Conservation (phyloP, 139 green algal genomes). For the Zygnema cylindricum region DNA sequence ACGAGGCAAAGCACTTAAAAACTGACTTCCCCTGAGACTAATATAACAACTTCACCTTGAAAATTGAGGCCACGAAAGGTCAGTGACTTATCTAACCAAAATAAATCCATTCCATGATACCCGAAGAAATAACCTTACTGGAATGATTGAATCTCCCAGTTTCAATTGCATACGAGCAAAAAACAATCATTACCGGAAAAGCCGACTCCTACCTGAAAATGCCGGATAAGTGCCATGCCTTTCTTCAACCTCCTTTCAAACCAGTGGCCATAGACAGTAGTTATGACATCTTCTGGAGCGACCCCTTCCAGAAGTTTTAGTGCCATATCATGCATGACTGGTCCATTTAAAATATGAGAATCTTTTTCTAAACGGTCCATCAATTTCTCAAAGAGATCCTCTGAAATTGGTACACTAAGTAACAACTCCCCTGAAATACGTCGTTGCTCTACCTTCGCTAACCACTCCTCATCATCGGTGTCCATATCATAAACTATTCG, state of each 20-base stretch:
- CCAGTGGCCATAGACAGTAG: conserved; percentile 27
- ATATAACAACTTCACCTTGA: no score
- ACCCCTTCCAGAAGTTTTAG: background rate
- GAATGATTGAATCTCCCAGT: no score
- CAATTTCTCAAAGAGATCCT: conserved; percentile 45
- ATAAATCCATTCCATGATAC: no score
- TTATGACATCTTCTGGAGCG: conserved; percentile 22
- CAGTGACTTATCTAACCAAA: no score
- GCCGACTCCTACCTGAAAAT: conserved; percentile 58
- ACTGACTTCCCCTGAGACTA: no score
- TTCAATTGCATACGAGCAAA: no score
- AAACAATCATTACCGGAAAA: no score
- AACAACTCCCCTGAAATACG: background rate
- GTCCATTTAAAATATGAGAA: conserved; percentile 15
- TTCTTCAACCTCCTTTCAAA: conserved; percentile 24
- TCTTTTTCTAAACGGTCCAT: conserved; percentile 56
- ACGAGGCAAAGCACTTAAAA: no score
- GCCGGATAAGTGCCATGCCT: conserved; percentile 46
- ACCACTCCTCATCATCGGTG: conserved; percentile 51
- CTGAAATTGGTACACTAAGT: background rate
- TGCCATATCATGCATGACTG: background rate
- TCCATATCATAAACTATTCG: conserved; percentile 55
- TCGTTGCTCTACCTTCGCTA: background rate
- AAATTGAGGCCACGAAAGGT: no score
- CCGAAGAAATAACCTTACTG: no score